Evolutionary conservation across 106 monocot genomes (phyloP), one percentile per base, ranked within the genome.

Genomic region (Dendrobium catenatum): DNA sequence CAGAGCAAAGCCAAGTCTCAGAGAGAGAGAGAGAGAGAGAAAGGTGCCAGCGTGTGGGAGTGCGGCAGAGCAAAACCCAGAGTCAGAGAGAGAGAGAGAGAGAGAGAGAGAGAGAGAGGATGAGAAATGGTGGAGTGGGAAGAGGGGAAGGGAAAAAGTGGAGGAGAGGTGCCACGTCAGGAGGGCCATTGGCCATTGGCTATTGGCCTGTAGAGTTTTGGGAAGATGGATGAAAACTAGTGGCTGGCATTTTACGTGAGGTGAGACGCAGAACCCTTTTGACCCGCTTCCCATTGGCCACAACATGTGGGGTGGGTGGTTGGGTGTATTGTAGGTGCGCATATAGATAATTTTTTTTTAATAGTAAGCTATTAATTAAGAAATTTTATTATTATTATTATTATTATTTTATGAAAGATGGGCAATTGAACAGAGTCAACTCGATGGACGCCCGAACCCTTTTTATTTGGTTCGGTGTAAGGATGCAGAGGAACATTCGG

Each of bases 401-500:
- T n/a, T n/a, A n/a, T n/a, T n/a, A n/a, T n/a, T n/a, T n/a, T n/a
- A n/a, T n/a, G n/a, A n/a, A n/a, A n/a, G n/a, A n/a, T n/a, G n/a
- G n/a, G n/a, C n/a, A n/a, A n/a, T n/a, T n/a, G n/a, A n/a, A n/a
- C n/a, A n/a, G n/a, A n/a, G n/a, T n/a, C n/a, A n/a, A n/a, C n/a
- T n/a, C n/a, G n/a, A n/a, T 26, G 26, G 26, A 26, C 0, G 26
- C 26, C 26, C 26, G 26, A 26, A 26, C 26, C 26, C 26, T n/a
- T n/a, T n/a, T n/a, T n/a, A n/a, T n/a, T n/a, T n/a, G n/a, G 29
- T 0, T 0, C 0, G 29, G 0, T 29, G 29, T 29, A 29, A 0
- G 0, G 29, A 0, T 29, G 0, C 29, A 29, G 0, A 0, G 0
- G 29, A 0, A 29, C 29, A 0, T 0, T 29, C 0, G 0, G 0